These are phyloP conservation scores for grape (Vitis vinifera) DNA, from an alignment of 164 flowering plant genomes.

Conservation along the genomic window DNA sequence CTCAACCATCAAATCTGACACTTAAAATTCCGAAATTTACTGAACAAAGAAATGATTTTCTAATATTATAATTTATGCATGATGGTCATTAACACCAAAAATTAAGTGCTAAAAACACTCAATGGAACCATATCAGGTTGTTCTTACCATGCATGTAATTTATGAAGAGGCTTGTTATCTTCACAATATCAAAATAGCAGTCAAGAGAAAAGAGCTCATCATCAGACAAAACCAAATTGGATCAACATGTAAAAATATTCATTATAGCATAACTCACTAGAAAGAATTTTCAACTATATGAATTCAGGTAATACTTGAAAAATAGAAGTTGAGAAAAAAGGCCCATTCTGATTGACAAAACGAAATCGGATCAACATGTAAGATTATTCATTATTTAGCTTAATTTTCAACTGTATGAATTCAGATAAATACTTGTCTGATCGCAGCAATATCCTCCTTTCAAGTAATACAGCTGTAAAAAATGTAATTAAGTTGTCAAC, in stretches of 20 bases:
- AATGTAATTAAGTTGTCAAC: conserved; percentile 86
- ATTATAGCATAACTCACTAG: neutral
- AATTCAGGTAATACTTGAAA: neutral
- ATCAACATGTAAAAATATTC: neutral
- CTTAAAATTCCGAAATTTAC: too few relatives aligned
- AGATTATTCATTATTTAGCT: too few relatives aligned
- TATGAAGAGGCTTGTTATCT: neutral
- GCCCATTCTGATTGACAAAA: too few relatives aligned
- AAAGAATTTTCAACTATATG: neutral
- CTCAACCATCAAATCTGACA: too few relatives aligned
- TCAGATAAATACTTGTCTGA: conserved; percentile 70
- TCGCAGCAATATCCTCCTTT: conserved; percentile 87
- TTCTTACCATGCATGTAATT: too few relatives aligned
- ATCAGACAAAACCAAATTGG: neutral
- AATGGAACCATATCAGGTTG: too few relatives aligned
- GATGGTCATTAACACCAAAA: too few relatives aligned
- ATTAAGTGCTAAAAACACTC: too few relatives aligned
- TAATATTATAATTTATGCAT: too few relatives aligned
- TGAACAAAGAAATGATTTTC: too few relatives aligned
- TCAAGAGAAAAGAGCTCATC: neutral
- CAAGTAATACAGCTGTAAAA: conserved; percentile 92
- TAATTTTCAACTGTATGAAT: conserved; percentile 1
- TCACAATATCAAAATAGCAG: neutral
- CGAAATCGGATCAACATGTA: neutral
- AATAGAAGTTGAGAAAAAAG: too few relatives aligned